Conservation (phyloP, 1,139 yeast genomes). For the Magnusiomyces sp. region DNA sequence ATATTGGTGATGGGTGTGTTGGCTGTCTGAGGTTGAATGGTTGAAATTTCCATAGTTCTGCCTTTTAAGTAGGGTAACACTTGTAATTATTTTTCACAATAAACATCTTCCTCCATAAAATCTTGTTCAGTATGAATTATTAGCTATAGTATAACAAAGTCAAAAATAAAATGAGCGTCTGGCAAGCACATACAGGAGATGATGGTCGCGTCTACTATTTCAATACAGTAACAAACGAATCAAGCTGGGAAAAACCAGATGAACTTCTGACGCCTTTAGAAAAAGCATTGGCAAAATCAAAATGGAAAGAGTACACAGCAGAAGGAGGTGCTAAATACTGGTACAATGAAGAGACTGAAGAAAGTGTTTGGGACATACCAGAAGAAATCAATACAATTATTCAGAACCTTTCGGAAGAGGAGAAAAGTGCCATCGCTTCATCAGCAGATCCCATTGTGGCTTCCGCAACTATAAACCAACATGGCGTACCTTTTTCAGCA, state of each 20-base stretch:
- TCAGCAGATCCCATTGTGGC: not conserved
- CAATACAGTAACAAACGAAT: slow-evolving; percentile 54
- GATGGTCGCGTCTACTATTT: slow-evolving; percentile 68
- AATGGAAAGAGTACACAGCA: slow-evolving; percentile 59
- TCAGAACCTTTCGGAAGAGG: slow-evolving; percentile 6
- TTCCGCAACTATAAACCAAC: not conserved
- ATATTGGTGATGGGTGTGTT: no score
- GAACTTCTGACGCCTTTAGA: slow-evolving; percentile 32
- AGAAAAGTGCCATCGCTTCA: not conserved
- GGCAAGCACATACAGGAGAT: slow-evolving; percentile 61
- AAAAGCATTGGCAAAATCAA: slow-evolving; percentile 31
- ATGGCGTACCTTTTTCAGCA: not conserved
- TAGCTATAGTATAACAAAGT: no score
- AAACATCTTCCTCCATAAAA: slow-evolving; percentile 11
- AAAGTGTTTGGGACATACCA: slow-evolving; percentile 79
- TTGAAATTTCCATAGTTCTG: no score
- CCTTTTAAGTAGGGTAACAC: no score
- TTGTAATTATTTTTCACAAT: no score
- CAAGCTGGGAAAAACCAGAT: slow-evolving; percentile 78
- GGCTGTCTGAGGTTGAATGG: no score
- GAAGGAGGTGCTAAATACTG: slow-evolving; percentile 70
- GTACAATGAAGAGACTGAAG: slow-evolving; percentile 54
- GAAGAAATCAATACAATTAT: slow-evolving; percentile 27
- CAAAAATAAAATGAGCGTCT: slow-evolving; percentile 22
- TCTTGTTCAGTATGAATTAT: slow-evolving; percentile 15